phyloP scores from a whole-genome alignment of 164 flowering plant species.

The Piper betle region DNA sequence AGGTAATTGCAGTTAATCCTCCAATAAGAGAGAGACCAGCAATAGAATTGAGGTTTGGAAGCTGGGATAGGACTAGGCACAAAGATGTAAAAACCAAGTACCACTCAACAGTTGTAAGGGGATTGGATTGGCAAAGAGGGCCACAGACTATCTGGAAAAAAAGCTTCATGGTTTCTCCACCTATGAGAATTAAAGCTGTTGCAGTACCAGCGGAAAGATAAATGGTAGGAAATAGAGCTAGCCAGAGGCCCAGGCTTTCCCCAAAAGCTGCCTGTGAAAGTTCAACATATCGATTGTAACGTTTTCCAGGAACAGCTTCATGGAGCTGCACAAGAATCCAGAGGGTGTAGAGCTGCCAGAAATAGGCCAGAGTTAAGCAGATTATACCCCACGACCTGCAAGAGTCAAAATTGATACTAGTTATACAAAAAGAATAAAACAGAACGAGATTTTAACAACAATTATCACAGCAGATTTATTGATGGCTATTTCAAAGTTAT shows the following conservation, averaged over 20 bases:
- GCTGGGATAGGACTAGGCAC: conserved; percentile 88
- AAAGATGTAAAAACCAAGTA: conserved; percentile 92
- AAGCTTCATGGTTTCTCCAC: conserved; percentile 98
- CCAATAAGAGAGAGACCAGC: conserved; percentile 96
- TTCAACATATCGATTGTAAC: conserved; percentile 97
- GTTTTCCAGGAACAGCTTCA: conserved; percentile 97
- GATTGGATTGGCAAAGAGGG: conserved; percentile 73
- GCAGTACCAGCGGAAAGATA: conserved; percentile 96
- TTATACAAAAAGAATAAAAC: too few relatives aligned
- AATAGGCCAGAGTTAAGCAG: conserved; percentile 67
- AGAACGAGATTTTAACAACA: too few relatives aligned
- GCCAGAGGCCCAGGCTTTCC: conserved; percentile 86
- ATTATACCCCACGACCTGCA: conserved; percentile 98
- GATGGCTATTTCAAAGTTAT: too few relatives aligned
- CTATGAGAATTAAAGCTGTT: conserved; percentile 84
- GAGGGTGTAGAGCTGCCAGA: conserved; percentile 93
- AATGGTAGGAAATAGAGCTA: conserved; percentile 91
- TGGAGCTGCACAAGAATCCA: conserved; percentile 95
- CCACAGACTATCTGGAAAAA: conserved; percentile 96
- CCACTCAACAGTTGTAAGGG: conserved; percentile 97
- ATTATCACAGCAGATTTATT: too few relatives aligned
- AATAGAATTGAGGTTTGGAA: conserved; percentile 95
- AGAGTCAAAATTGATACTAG: neutral
- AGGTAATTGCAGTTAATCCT: conserved; percentile 88
- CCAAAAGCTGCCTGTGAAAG: conserved; percentile 99